Conservation (phyloP, 116 monocot genomes). For the Phalaenopsis hybrid region DNA sequence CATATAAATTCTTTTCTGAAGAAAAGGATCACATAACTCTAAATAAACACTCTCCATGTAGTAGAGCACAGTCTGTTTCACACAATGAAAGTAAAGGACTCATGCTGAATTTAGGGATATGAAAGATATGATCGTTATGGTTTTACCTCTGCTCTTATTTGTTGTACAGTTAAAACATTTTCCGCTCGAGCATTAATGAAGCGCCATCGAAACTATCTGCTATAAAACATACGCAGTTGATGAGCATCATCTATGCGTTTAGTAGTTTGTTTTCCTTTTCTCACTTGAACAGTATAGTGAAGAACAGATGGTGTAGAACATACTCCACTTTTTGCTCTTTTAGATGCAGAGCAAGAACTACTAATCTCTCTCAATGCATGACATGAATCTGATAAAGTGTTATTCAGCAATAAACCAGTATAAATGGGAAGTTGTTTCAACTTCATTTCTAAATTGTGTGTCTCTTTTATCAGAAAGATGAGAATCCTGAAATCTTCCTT, state of each 20-base stretch:
- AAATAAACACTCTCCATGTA: constrained; percentile 36
- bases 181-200: constrained; percentile 60
- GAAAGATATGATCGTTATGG: too few species aligned
- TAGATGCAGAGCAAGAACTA: too few species aligned
- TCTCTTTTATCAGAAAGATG: too few species aligned
- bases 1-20: constrained; percentile 42
- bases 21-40: constrained; percentile 40
- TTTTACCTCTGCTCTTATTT: constrained; percentile 9
- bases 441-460: too few species aligned
- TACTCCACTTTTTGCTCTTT: neutral
- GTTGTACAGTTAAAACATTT: constrained; percentile 33
- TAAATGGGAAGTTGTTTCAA: too few species aligned
- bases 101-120: too few species aligned
- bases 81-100: too few species aligned
- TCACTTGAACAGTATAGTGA: constrained; percentile 36
- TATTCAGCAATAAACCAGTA: too few species aligned
- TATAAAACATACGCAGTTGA: constrained; percentile 61
- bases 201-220: constrained; percentile 71
- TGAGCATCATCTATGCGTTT: constrained; percentile 58
- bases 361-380: too few species aligned
- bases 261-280: constrained; percentile 52
- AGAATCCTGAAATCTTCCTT: too few species aligned
- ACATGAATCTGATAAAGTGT: too few species aligned
- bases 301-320: constrained; percentile 27
- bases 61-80: neutral